These are phyloP conservation scores for Eutrema japonicum DNA, from an alignment of 345 rosid genomes.

Conservation along the genomic window DNA sequence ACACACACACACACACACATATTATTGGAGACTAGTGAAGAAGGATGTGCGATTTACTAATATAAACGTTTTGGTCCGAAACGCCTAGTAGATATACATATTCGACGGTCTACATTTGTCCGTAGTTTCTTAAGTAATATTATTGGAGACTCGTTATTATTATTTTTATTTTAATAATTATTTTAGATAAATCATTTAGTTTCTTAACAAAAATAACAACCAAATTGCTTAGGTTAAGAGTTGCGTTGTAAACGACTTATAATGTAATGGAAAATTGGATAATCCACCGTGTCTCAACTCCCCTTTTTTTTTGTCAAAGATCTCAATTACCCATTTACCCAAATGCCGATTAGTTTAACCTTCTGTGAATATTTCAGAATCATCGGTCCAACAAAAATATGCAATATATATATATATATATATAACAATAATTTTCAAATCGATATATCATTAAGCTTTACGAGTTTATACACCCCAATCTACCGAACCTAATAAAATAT, in stretches of 20 bases:
- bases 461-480: conserved; percentile 5
- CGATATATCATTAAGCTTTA: not conserved
- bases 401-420: not conserved
- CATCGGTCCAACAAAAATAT: conserved; percentile 7
- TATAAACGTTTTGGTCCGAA: too few relatives aligned
- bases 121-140: not conserved
- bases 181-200: not conserved
- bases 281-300: not conserved
- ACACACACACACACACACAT: not conserved
- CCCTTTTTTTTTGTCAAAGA: too few relatives aligned
- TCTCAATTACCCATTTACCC: not conserved
- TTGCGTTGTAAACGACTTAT: not conserved
- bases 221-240: not conserved
- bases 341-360: not conserved
- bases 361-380: not conserved
- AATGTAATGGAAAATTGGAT: not conserved
- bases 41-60: too few relatives aligned
- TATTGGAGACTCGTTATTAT: not conserved
- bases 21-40: too few relatives aligned
- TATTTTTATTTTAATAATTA: too few relatives aligned
- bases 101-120: not conserved
- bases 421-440: not conserved
- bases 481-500: not conserved
- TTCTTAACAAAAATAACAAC: not conserved
- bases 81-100: not conserved